Evolutionary conservation across 2,329 filamentous ascomycete species (phyloP), one percentile per base, ranked within the genome.

Genomic region (Lecanicillium sp.): DNA sequence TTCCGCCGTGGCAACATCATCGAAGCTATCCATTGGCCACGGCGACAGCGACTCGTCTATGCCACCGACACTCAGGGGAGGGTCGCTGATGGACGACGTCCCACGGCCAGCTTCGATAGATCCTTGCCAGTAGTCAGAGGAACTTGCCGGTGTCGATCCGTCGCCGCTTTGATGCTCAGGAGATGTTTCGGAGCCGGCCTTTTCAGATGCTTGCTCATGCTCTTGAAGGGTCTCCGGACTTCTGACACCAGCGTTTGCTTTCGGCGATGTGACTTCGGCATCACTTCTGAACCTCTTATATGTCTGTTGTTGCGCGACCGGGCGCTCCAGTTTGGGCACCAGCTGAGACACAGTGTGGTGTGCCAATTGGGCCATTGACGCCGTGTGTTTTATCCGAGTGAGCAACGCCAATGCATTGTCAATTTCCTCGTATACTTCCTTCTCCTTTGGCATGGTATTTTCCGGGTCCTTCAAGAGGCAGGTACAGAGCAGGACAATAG

Each of bases 401-500:
- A 47, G 40, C 12, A 47, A 15, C 7, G 44, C 39, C 36, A 47
- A 35, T 8, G 44, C 44, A 26, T 47, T 39, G 11, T 47, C 44
- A 20, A 47, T 26, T 12, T 40, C 44, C 20, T 47, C 17, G 15
- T 39, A 47, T 2, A 47, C 11, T 20, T 47, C 44, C 4, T 33
- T 26, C 26, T 40, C 26, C n/a, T 39, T 64, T 3, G 68, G 65
- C 4, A 76, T 60, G 7, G 58, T 62, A 15, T 58, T 55, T 21
- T 69, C 61, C 17, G 60, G 56, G 50, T 78, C 75, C 48, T 78
- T 74, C 7, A 76, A 65, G 4, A 78, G 61, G 4, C 73, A 69
- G 1, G 74, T 76, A 58, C 72, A 77, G 4, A 77, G 56, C 14
- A 74, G 61, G 1, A 74, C 71, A 1, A 72, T 67, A 0, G 71